Conservation (phyloP, 2,329 filamentous ascomycete species). For the Fusarium sp. region DNA sequence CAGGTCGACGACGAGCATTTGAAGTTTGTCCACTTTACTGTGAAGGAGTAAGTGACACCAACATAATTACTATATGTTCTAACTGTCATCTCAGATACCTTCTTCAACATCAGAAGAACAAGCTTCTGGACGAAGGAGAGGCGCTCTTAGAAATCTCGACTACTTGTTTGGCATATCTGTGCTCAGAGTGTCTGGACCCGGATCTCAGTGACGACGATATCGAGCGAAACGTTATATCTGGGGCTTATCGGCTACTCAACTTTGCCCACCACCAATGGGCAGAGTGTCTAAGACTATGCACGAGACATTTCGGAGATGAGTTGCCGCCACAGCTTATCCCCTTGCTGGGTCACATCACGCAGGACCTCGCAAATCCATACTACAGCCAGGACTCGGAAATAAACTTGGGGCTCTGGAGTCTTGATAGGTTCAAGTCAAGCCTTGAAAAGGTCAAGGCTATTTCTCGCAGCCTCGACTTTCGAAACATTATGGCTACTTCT, state of each 20-base stretch:
- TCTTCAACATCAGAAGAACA: background rate
- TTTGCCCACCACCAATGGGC: background rate
- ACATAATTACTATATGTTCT: rapidly evolving
- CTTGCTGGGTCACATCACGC: background rate
- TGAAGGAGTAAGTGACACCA: background rate
- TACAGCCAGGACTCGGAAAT: background rate
- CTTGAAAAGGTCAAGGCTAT: background rate
- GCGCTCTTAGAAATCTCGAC: background rate
- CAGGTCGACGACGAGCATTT: background rate
- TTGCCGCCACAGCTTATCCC: background rate
- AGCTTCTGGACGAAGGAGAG: background rate
- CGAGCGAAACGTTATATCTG: background rate
- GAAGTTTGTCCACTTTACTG: background rate
- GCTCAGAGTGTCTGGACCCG: background rate
- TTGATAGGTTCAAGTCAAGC: rapidly evolving
- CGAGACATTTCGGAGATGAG: background rate
- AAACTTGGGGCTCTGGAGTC: background rate
- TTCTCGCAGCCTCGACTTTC: background rate
- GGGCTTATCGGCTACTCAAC: background rate
- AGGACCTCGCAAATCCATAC: background rate
- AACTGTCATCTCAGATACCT: background rate
- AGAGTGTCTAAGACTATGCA: background rate
- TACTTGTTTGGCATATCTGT: background rate
- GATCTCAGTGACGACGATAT: background rate
- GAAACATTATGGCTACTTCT: background rate